phyloP scores from a whole-genome alignment of 371 early-diverging fungal species.

The Mucor saturninus region DNA sequence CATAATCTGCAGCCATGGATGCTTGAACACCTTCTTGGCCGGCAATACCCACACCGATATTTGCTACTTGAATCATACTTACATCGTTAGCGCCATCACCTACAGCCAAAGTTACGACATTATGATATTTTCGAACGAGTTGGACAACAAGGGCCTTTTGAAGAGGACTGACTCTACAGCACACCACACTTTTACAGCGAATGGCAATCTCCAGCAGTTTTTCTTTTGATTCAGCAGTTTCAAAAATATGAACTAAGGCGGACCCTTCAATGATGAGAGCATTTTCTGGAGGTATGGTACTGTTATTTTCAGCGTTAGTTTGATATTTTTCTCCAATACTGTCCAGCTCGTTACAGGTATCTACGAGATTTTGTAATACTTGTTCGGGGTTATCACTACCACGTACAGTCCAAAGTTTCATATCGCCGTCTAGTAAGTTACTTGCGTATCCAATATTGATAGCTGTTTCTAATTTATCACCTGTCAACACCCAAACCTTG shows the following conservation, averaged over 20 bases:
- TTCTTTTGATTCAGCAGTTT: constrained; percentile 59
- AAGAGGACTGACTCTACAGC: constrained; percentile 94
- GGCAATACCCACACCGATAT: constrained; percentile 91
- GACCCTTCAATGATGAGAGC: constrained; percentile 93
- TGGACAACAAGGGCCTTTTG: constrained; percentile 97
- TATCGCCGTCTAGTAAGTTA: constrained; percentile 74
- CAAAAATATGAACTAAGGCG: constrained; percentile 81
- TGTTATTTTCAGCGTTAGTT: not conserved
- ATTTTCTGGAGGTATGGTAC: constrained; percentile 31
- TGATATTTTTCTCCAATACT: constrained; percentile 10
- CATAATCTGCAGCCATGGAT: constrained; percentile 89
- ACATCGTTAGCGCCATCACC: constrained; percentile 99
- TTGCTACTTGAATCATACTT: constrained; percentile 92
- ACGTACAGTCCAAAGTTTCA: constrained; percentile 76
- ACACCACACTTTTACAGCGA: constrained; percentile 87
- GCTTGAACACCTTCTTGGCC: constrained; percentile 94
- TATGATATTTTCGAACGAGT: constrained; percentile 81
- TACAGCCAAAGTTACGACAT: constrained; percentile 85
- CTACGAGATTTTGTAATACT: constrained; percentile 51
- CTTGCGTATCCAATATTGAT: constrained; percentile 95
- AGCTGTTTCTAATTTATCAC: constrained; percentile 99
- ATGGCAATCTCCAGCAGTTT: constrained; percentile 79
- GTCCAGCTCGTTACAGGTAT: constrained; percentile 29
- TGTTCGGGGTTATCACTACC: constrained; percentile 47
- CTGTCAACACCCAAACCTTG: constrained; percentile 99